phyloP scores from a whole-genome alignment of 768 basidiomycete species.

The Mycena amicta region DNA sequence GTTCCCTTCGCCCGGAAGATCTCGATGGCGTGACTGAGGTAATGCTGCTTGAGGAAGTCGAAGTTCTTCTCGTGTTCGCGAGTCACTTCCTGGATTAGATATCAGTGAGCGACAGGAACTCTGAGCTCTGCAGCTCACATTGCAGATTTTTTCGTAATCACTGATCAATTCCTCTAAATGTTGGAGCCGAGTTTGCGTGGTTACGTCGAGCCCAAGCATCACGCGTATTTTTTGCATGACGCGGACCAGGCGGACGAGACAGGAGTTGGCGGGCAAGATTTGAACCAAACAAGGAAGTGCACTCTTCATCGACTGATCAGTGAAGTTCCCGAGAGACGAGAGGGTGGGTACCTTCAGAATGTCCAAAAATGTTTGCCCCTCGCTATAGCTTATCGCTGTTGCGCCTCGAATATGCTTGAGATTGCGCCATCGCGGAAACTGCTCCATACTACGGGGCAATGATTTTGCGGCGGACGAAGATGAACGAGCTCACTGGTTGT shows the following conservation, averaged over 20 bases:
- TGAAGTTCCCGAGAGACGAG: too few species aligned
- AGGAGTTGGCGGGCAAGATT: conserved; percentile 28
- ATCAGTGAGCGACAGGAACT: too few species aligned
- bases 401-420: conserved; percentile 7
- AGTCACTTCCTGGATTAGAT: conserved; percentile 22
- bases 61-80: conserved; percentile 29
- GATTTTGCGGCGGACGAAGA: too few species aligned
- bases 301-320: conserved; percentile 22
- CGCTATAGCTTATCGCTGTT: conserved; percentile 9
- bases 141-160: conserved; percentile 21
- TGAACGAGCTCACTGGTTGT: background rate
- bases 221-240: conserved; percentile 25
- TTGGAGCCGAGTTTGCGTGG: conserved; percentile 27
- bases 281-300: conserved; percentile 32
- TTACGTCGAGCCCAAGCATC: conserved; percentile 29
- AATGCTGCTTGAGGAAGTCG: conserved; percentile 34
- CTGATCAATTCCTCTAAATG: conserved; percentile 16
- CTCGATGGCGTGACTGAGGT: conserved; percentile 22
- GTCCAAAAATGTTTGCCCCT: conserved; percentile 10
- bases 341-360: conserved; percentile 17
- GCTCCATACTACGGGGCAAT: conserved; percentile 5
- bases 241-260: conserved; percentile 30
- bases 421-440: conserved; percentile 7
- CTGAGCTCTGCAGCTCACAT: conserved; percentile 3
- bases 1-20: conserved; percentile 31